phyloP scores from a whole-genome alignment of 1,139 yeast genomes.

The Lodderomyces metapsilosis region DNA sequence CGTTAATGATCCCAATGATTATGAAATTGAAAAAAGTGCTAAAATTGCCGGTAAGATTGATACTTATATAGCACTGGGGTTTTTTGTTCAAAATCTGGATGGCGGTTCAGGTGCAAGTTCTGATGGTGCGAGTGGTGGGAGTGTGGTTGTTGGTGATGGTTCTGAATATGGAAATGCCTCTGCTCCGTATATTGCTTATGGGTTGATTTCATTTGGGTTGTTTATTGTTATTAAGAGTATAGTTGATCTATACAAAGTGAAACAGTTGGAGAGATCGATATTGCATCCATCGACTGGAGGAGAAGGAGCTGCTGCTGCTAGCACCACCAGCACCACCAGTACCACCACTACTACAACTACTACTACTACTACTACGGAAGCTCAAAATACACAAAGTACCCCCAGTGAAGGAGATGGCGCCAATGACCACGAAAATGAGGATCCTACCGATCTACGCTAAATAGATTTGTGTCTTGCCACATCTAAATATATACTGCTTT shows the following conservation, averaged over 20 bases:
- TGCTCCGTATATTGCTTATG: constrained; percentile 53
- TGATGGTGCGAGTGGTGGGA: constrained; percentile 9
- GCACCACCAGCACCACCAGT: not conserved
- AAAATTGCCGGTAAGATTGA: constrained; percentile 42
- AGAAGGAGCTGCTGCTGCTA: too few relatives aligned
- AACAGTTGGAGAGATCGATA: constrained; percentile 68
- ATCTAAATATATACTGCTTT: too few relatives aligned
- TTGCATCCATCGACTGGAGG: constrained; percentile 25
- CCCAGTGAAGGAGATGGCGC: not conserved
- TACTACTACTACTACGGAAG: not conserved
- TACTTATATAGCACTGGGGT: constrained; percentile 40
- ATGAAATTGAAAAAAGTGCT: constrained; percentile 44
- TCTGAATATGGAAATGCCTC: constrained; percentile 7
- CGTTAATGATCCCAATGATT: constrained; percentile 56
- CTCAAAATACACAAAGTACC: not conserved
- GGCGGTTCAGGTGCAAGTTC: constrained; percentile 15
- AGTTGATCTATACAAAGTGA: constrained; percentile 72
- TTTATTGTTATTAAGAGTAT: constrained; percentile 65
- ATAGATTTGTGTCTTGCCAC: too few relatives aligned
- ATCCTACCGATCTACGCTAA: constrained; percentile 1
- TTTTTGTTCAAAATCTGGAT: constrained; percentile 17
- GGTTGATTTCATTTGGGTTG: constrained; percentile 65
- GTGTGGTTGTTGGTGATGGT: not conserved
- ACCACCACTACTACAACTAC: not conserved
- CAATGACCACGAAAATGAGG: not conserved